phyloP scores from a whole-genome alignment of 805 yeast genomes.

The Zygosaccharomyces rouxii region DNA sequence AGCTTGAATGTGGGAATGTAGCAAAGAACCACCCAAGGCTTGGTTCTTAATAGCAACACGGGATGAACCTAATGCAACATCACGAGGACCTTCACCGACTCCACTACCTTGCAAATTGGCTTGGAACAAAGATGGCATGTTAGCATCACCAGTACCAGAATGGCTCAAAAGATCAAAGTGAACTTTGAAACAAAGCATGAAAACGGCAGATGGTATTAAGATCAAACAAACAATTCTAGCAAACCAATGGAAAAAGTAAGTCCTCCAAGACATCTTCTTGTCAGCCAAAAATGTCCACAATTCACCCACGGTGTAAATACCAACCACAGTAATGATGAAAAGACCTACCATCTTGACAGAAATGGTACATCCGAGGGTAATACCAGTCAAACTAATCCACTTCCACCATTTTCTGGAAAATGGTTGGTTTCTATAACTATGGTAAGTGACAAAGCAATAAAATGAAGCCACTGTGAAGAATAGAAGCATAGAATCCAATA shows the following conservation, averaged over 20 bases:
- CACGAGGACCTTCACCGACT: conserved; percentile 66
- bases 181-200: conserved; percentile 62
- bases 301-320: conserved; percentile 83
- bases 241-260: conserved; percentile 58
- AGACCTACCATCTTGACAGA: conserved; percentile 97
- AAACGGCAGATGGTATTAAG: conserved; percentile 57
- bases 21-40: conserved; percentile 67
- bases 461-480: conserved; percentile 73
- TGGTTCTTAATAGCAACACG: conserved; percentile 49
- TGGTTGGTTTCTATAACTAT: conserved; percentile 42
- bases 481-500: conserved; percentile 70
- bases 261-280: conserved; percentile 44
- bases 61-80: conserved; percentile 58
- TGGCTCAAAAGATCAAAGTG: conserved; percentile 71
- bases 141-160: conserved; percentile 77
- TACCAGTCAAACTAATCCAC: conserved; percentile 83
- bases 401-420: conserved; percentile 90
- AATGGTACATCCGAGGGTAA: conserved; percentile 82
- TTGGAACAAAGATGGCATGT: conserved; percentile 77
- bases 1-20: conserved; percentile 82
- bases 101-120: conserved; percentile 67
- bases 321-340: conserved; percentile 81
- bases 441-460: conserved; percentile 53
- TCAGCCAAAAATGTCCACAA: conserved; percentile 83
- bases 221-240: conserved; percentile 64